Conservation (phyloP, 371 early-diverging fungal species). For the Nosema bombycis region DNA sequence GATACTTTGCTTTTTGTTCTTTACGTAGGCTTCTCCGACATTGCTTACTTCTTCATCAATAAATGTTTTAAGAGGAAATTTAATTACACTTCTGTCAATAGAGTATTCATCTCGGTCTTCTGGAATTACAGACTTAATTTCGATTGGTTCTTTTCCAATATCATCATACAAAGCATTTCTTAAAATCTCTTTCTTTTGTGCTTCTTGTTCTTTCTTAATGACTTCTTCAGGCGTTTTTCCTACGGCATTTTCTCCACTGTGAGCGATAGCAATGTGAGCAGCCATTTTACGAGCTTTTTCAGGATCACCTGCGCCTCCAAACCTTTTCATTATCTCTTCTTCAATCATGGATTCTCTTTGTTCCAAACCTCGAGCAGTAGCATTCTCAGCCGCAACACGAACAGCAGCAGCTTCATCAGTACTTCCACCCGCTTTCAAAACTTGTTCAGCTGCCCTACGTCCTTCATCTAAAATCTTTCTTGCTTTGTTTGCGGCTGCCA, state of each 20-base stretch:
- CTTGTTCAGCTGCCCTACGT: constrained; percentile 27
- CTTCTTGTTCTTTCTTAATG: constrained; percentile 25
- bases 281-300: constrained; percentile 30
- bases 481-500: constrained; percentile 13
- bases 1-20: constrained; percentile 47
- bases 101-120: constrained; percentile 44
- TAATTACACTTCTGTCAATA: constrained; percentile 39
- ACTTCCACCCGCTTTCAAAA: constrained; percentile 29
- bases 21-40: constrained; percentile 53
- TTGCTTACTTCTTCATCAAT: constrained; percentile 40
- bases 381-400: constrained; percentile 23
- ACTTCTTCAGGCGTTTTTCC: constrained; percentile 34
- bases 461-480: constrained; percentile 40
- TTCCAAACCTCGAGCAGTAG: background rate
- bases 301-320: background rate
- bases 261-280: constrained; percentile 46
- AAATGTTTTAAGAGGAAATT: constrained; percentile 62
- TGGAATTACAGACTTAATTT: constrained; percentile 54
- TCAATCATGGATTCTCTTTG: constrained; percentile 13
- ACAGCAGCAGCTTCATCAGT: constrained; percentile 35
- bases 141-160: constrained; percentile 31
- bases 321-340: constrained; percentile 11
- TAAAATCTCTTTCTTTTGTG: constrained; percentile 11
- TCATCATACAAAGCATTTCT: background rate
- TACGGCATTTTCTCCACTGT: constrained; percentile 44